These are phyloP conservation scores for Penicillium sp. DNA, from an alignment of 2,329 filamentous ascomycete genomes.

Conservation along the genomic window DNA sequence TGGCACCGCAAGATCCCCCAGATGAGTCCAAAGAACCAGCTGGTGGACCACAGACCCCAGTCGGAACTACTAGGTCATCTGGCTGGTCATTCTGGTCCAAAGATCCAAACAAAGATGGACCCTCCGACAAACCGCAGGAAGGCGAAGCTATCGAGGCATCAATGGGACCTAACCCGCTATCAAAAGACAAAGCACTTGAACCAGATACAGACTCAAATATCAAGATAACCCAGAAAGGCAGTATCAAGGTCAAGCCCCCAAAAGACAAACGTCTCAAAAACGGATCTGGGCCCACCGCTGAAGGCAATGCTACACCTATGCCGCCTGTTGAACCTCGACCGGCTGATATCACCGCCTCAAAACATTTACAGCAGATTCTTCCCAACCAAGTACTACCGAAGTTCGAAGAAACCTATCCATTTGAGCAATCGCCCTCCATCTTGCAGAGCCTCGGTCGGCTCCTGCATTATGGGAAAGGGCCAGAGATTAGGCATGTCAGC, in stretches of 20 bases:
- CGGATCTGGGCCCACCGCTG: slow-evolving; percentile 14
- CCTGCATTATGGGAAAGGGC: slow-evolving; percentile 54
- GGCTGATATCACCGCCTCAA: slow-evolving; percentile 33
- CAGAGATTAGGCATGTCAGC: slow-evolving; percentile 66
- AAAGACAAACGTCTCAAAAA: slow-evolving; percentile 28
- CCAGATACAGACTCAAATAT: slow-evolving; percentile 22
- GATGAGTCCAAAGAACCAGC: slow-evolving; percentile 24
- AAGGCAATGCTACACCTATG: slow-evolving; percentile 16
- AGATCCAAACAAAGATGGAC: slow-evolving; percentile 30
- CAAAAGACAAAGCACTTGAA: slow-evolving; percentile 18
- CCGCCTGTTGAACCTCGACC: slow-evolving; percentile 26
- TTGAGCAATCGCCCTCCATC: slow-evolving; percentile 58
- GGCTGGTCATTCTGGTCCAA: slow-evolving; percentile 46
- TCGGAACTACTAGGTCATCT: slow-evolving; percentile 30
- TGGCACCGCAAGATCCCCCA: slow-evolving; percentile 17
- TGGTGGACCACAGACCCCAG: slow-evolving; percentile 21
- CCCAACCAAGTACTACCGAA: slow-evolving; percentile 50
- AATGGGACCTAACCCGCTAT: slow-evolving; percentile 17
- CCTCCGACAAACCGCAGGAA: slow-evolving; percentile 26
- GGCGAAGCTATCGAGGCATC: slow-evolving; percentile 26
- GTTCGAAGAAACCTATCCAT: slow-evolving; percentile 47
- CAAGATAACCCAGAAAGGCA: slow-evolving; percentile 30
- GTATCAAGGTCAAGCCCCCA: slow-evolving; percentile 28
- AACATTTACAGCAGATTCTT: slow-evolving; percentile 35
- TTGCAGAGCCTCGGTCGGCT: slow-evolving; percentile 54